Percentiles rank a stretch among this genome's conserved stretches.
phyloP scores from a whole-genome alignment of 257 asterid genomes.

The Solanum habrochaites region DNA sequence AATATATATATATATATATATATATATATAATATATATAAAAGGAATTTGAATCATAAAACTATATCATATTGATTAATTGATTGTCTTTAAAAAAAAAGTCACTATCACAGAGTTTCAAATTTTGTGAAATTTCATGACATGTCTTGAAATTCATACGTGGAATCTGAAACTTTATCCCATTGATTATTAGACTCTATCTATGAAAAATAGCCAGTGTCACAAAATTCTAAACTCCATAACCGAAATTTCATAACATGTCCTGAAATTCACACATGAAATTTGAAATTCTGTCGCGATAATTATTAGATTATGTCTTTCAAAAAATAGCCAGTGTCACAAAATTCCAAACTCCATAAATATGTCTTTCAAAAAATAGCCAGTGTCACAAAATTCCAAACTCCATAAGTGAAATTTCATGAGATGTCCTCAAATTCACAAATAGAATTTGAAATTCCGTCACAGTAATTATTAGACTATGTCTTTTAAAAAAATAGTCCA shows the following conservation, averaged over 20 bases:
- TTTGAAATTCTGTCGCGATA: not conserved
- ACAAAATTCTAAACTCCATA: not conserved
- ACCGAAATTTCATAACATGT: not conserved
- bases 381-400: too few species aligned
- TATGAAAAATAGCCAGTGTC: not conserved
- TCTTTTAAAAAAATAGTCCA: not conserved
- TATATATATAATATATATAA: too few species aligned
- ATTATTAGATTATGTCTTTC: not conserved
- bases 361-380: too few species aligned
- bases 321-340: not conserved
- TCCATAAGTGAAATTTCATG: too few species aligned
- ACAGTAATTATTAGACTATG: accelerated
- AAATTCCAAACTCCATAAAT: not conserved
- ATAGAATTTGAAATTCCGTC: not conserved
- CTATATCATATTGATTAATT: not conserved
- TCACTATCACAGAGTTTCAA: not conserved
- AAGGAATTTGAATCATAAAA: not conserved
- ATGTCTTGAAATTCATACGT: not conserved
- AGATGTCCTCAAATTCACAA: too few species aligned
- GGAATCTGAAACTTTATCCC: too few species aligned
- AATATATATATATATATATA: too few species aligned
- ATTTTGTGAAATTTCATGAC: not conserved
- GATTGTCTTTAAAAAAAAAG: not conserved
- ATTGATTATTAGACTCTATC: not conserved
- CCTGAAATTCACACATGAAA: too few species aligned